phyloP scores from a whole-genome alignment of 768 basidiomycete species.

The Cytidiella melzeri region DNA sequence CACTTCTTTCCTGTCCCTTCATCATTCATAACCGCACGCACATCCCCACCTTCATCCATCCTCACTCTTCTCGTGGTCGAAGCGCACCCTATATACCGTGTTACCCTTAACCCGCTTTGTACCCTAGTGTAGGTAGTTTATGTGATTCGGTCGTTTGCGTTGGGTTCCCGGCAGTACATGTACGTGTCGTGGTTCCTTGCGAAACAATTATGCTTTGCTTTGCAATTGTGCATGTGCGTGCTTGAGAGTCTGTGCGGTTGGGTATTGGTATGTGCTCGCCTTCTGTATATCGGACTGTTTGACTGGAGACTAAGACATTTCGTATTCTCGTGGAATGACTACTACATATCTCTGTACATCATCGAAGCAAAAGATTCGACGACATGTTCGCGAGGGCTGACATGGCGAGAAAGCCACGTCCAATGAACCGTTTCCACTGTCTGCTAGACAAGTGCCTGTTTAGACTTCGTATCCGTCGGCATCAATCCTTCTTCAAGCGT shows the following conservation, averaged over 20 bases:
- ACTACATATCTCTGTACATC: too few species aligned
- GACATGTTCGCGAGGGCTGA: too few species aligned
- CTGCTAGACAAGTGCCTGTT: neutral
- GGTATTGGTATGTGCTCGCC: neutral
- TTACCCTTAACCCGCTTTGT: conserved; percentile 6
- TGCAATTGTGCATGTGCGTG: neutral
- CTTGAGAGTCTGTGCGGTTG: neutral
- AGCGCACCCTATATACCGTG: conserved; percentile 7
- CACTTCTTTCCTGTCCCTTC: conserved; percentile 8
- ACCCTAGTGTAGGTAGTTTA: conserved; percentile 1
- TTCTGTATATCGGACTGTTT: too few species aligned
- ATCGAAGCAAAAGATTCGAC: too few species aligned
- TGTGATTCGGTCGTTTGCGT: neutral
- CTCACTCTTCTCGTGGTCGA: neutral
- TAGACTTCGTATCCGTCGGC: too few species aligned
- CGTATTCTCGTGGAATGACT: neutral
- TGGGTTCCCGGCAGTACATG: neutral
- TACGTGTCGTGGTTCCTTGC: neutral
- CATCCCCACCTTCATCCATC: neutral
- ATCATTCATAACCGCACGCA: neutral
- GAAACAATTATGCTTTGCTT: conserved; percentile 2
- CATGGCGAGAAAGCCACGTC: too few species aligned
- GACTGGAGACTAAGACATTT: neutral
- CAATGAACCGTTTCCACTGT: neutral
- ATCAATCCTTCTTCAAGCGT: too few species aligned